These are phyloP conservation scores for Rosa chinensis DNA, from an alignment of 306 rosid species.

Conservation along the genomic window DNA sequence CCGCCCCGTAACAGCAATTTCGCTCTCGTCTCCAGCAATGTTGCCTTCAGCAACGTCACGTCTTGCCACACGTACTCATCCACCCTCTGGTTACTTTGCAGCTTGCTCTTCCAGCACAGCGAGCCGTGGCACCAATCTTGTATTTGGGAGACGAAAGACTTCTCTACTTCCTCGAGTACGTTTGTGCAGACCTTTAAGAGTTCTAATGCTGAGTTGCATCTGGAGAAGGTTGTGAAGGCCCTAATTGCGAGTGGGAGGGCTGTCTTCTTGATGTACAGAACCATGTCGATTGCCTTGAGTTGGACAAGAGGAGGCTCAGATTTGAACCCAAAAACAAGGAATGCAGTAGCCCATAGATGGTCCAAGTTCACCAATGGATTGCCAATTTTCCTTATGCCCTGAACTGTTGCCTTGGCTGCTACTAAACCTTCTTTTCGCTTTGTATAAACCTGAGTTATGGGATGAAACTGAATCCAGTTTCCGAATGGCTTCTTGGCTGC, in stretches of 20 bases:
- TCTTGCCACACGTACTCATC: conserved; percentile 95
- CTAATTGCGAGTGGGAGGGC: conserved; percentile 86
- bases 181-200: conserved; percentile 82
- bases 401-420: conserved; percentile 64
- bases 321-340: conserved; percentile 88
- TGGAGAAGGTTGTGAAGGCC: conserved; percentile 72
- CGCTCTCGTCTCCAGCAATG: conserved; percentile 79
- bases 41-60: conserved; percentile 78
- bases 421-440: conserved; percentile 64
- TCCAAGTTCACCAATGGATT: conserved; percentile 48
- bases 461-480: conserved; percentile 77
- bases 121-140: conserved; percentile 80
- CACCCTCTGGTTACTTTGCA: conserved; percentile 56
- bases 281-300: conserved; percentile 65
- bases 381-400: conserved; percentile 60
- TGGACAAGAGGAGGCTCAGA: conserved; percentile 72
- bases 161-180: conserved; percentile 85
- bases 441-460: conserved; percentile 60
- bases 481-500: conserved; percentile 48
- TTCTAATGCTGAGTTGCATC: conserved; percentile 79
- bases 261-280: conserved; percentile 60
- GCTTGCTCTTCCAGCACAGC: conserved; percentile 78
- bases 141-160: conserved; percentile 79
- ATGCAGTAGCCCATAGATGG: conserved; percentile 86
- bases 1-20: conserved; percentile 79